Conservation (phyloP, 1,139 yeast species). For the Magnusiomyces tetraspermus region DNA sequence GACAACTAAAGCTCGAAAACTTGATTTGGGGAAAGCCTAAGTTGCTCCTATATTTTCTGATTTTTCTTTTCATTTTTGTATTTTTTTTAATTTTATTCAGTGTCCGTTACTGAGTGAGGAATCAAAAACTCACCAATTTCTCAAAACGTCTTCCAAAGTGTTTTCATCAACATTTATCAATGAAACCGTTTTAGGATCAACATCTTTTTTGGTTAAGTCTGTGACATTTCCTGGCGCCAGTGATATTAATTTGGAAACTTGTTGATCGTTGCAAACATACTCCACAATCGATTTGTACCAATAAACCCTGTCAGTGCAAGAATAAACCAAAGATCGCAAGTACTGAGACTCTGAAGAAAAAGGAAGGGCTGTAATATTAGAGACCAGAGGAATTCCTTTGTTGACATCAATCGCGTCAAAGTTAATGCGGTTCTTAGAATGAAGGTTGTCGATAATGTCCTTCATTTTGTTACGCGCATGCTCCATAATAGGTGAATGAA, state of each 20-base stretch:
- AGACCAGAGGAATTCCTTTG: constrained; percentile 20
- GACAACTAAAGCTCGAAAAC: too few relatives aligned
- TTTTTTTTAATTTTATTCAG: too few relatives aligned
- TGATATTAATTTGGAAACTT: constrained; percentile 20
- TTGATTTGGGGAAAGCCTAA: too few relatives aligned
- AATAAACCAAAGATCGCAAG: constrained; percentile 20
- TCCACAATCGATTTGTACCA: constrained; percentile 27
- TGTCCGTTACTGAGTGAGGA: too few relatives aligned
- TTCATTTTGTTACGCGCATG: constrained; percentile 32
- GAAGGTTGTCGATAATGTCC: constrained; percentile 14
- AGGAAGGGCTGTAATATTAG: constrained; percentile 31
- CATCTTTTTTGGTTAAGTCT: constrained; percentile 12
- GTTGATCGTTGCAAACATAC: constrained; percentile 14
- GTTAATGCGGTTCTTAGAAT: constrained; percentile 12
- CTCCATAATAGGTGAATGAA: constrained; percentile 39
- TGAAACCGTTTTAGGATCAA: constrained; percentile 2
- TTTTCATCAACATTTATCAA: constrained; percentile 4
- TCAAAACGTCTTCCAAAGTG: constrained; percentile 3
- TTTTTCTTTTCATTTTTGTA: too few relatives aligned
- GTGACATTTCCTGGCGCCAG: constrained; percentile 27
- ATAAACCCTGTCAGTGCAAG: constrained; percentile 28
- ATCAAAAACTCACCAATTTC: background rate
- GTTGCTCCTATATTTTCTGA: too few relatives aligned
- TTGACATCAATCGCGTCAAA: constrained; percentile 10
- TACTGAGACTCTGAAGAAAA: constrained; percentile 27